phyloP scores from a whole-genome alignment of 768 basidiomycete species.

The Leccinum incarnatum region DNA sequence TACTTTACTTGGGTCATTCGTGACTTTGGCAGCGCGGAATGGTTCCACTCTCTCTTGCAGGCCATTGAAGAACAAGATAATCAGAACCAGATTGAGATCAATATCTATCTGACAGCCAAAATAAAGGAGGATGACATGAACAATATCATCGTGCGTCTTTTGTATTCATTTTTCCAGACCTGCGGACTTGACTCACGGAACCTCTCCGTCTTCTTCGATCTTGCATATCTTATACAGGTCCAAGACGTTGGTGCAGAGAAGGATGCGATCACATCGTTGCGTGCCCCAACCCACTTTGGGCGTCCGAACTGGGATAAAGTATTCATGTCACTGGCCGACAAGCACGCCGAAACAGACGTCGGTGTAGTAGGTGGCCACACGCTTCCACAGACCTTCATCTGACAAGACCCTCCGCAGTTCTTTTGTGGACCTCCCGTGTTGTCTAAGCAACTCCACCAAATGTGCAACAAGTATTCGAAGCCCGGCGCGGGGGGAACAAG shows the following conservation, averaged over 20 bases:
- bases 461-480: slow-evolving; percentile 83
- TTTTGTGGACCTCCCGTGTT: slow-evolving; percentile 83
- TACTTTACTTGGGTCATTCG: slow-evolving; percentile 97
- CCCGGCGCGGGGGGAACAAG: slow-evolving; percentile 68
- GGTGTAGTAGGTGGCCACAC: slow-evolving; percentile 58
- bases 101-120: slow-evolving; percentile 89
- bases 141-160: slow-evolving; percentile 72
- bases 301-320: slow-evolving; percentile 83
- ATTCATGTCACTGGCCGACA: slow-evolving; percentile 70
- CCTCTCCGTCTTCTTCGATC: background rate
- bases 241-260: slow-evolving; percentile 92
- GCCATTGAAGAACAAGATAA: slow-evolving; percentile 93
- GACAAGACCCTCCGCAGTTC: slow-evolving; percentile 40
- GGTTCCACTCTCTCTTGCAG: slow-evolving; percentile 92
- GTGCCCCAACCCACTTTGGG: slow-evolving; percentile 92
- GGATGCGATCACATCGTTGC: slow-evolving; percentile 85
- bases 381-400: background rate
- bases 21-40: slow-evolving; percentile 85
- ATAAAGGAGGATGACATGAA: slow-evolving; percentile 91
- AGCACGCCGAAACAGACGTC: slow-evolving; percentile 85
- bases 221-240: slow-evolving; percentile 38
- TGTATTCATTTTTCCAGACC: background rate
- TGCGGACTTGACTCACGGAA: slow-evolving; percentile 1
- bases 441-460: slow-evolving; percentile 67
- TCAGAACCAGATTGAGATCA: slow-evolving; percentile 85